Percentiles rank a stretch among this genome's conserved stretches.
phyloP scores from a whole-genome alignment of 1,284 basidiomycete genomes.

The Entoloma clypeatum region DNA sequence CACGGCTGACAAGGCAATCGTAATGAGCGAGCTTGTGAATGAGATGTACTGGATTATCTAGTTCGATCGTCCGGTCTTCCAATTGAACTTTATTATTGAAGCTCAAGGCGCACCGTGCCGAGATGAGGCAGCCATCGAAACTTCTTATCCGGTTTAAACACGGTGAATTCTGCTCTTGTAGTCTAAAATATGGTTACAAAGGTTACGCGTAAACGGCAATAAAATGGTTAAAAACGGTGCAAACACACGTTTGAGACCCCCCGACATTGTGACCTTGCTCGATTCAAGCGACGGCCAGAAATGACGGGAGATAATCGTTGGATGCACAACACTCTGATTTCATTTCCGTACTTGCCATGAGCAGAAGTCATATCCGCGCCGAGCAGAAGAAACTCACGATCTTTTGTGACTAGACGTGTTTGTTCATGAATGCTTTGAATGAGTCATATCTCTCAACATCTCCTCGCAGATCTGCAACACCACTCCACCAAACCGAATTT shows the following conservation, averaged over 20 bases:
- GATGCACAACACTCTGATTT: conserved; percentile 66
- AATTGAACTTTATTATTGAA: no score
- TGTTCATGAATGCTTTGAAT: conserved; percentile 86
- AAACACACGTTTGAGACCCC: conserved; percentile 73
- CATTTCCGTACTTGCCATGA: no score
- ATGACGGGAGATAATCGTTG: conserved; percentile 85
- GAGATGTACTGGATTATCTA: conserved; percentile 54
- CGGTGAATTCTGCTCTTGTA: conserved; percentile 71
- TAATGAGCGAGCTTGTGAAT: background rate
- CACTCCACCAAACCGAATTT: conserved; percentile 89
- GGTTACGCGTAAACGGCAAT: no score
- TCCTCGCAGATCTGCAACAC: conserved; percentile 92
- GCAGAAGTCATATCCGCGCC: no score
- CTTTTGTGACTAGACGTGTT: conserved; percentile 74
- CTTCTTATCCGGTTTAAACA: conserved; percentile 87
- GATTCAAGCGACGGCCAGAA: conserved; percentile 89
- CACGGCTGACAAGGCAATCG: conserved; percentile 39
- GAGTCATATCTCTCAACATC: conserved; percentile 93
- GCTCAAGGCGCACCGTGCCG: conserved; percentile 73
- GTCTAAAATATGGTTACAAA: no score
- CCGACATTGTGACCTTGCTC: conserved; percentile 73
- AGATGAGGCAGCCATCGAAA: conserved; percentile 85
- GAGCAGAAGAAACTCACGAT: conserved; percentile 50
- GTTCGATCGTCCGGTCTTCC: conserved; percentile 72
- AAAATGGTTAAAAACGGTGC: no score